These are phyloP conservation scores for Edaphochlamys debaryana DNA, from an alignment of 139 green algal genomes.

Conservation along the genomic window DNA sequence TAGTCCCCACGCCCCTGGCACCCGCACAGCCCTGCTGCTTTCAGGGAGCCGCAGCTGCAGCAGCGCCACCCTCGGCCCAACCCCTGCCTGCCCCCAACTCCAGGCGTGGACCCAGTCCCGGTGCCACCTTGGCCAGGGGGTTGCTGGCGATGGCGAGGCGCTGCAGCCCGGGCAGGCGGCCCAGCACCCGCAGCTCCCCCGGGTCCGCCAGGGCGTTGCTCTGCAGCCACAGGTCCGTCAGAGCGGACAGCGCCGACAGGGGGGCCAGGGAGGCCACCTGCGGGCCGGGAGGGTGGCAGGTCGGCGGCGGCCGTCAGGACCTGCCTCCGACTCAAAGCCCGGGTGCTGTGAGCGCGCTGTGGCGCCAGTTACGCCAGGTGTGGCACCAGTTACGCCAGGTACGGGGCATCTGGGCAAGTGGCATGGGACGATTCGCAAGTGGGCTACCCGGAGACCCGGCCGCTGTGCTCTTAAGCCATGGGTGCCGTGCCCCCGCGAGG, in stretches of 20 bases:
- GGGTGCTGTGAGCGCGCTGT: neutral
- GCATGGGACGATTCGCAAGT: too few species aligned
- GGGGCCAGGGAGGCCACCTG: conserved; percentile 33
- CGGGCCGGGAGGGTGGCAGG: neutral
- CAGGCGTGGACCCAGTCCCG: neutral
- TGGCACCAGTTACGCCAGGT: too few species aligned
- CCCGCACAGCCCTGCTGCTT: too few species aligned
- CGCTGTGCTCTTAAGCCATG: too few species aligned
- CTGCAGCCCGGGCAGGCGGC: conserved; percentile 23
- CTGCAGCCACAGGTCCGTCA: conserved; percentile 43
- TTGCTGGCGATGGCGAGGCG: conserved; percentile 35
- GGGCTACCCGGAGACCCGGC: too few species aligned
- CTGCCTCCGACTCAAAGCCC: too few species aligned
- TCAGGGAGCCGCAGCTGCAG: too few species aligned
- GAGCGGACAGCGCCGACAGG: conserved; percentile 12
- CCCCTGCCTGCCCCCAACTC: too few species aligned
- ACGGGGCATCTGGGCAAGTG: too few species aligned
- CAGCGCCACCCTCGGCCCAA: too few species aligned
- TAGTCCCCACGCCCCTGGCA: too few species aligned
- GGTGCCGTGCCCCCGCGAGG: neutral
- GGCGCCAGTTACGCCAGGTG: neutral
- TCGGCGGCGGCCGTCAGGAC: too few species aligned
- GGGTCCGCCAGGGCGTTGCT: conserved; percentile 14
- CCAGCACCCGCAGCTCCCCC: conserved; percentile 26
- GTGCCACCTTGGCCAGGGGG: conserved; percentile 6